These are phyloP conservation scores for Arthrobotrys conoides DNA, from an alignment of 2,329 filamentous ascomycete species.

Conservation along the genomic window DNA sequence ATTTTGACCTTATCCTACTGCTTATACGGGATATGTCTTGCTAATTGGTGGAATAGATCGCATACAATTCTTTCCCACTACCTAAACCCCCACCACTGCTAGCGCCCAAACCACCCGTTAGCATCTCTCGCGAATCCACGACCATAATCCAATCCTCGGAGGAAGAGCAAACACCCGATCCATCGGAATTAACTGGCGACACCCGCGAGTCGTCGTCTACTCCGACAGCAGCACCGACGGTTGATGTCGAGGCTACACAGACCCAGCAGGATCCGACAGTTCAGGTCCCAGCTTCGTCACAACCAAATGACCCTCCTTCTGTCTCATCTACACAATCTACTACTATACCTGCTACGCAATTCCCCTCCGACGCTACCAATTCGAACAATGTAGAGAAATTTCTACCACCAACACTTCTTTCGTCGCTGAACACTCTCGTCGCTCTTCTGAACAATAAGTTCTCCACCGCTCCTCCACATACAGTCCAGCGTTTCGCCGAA, in stretches of 20 bases:
- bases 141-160: constrained; percentile 45
- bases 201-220: constrained; percentile 38
- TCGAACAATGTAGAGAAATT: constrained; percentile 32
- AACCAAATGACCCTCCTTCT: constrained; percentile 1
- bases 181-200: constrained; percentile 18
- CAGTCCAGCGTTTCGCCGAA: constrained; percentile 91
- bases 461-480: constrained; percentile 83
- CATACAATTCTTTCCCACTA: constrained; percentile 59
- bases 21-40: neutral
- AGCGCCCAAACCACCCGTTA: constrained; percentile 44
- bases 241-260: constrained; percentile 53
- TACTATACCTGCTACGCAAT: constrained; percentile 50
- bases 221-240: constrained; percentile 26
- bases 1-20: neutral
- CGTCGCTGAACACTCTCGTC: constrained; percentile 66
- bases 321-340: constrained; percentile 32
- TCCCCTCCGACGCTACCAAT: constrained; percentile 26
- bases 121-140: constrained; percentile 56
- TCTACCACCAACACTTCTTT: constrained; percentile 64
- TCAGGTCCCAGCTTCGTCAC: constrained; percentile 26
- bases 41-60: constrained; percentile 38
- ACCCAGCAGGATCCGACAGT: constrained; percentile 41
- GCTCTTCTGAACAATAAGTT: constrained; percentile 78
- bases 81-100: constrained; percentile 53
- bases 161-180: constrained; percentile 45